A percentile compares a stretch with the other conserved stretches of the same genome.
Evolutionary conservation across 192 early-diverging fungal genomes (phyloP).

Genomic region (Physocladia obscura): DNA sequence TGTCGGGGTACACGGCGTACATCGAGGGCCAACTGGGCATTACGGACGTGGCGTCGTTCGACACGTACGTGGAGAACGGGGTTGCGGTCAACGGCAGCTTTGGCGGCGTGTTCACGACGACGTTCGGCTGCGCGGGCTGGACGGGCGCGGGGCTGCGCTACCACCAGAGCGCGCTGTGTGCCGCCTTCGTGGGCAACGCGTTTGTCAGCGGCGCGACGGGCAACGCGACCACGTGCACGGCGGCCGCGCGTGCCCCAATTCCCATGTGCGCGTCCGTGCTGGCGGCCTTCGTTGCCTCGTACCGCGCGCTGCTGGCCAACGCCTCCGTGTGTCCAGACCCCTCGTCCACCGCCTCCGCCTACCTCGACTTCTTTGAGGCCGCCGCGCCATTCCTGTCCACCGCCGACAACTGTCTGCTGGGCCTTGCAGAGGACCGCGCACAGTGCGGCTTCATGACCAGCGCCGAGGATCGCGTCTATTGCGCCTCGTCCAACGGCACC

Average conservation of each 20-base stretch:
- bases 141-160: slow-evolving; percentile 3
- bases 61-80: background rate
- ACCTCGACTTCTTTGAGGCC: background rate
- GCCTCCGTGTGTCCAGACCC: background rate
- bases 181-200: background rate
- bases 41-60: background rate
- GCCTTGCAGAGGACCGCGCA: background rate
- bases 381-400: background rate
- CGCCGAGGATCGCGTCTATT: background rate
- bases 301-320: background rate
- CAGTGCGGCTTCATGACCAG: slow-evolving; percentile 6
- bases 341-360: background rate
- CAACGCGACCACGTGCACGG: background rate
- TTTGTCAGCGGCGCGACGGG: background rate
- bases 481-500: background rate
- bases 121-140: slow-evolving; percentile 7
- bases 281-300: background rate
- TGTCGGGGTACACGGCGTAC: background rate
- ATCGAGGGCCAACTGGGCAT: background rate
- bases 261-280: background rate
- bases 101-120: background rate
- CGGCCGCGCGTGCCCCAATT: background rate
- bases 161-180: slow-evolving; percentile 15
- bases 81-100: background rate
- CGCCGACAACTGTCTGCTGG: background rate